Evolutionary conservation across 169 alveolate species (phyloP), one percentile per base, ranked within the genome.

Genomic region (Hammondia hammondi): DNA sequence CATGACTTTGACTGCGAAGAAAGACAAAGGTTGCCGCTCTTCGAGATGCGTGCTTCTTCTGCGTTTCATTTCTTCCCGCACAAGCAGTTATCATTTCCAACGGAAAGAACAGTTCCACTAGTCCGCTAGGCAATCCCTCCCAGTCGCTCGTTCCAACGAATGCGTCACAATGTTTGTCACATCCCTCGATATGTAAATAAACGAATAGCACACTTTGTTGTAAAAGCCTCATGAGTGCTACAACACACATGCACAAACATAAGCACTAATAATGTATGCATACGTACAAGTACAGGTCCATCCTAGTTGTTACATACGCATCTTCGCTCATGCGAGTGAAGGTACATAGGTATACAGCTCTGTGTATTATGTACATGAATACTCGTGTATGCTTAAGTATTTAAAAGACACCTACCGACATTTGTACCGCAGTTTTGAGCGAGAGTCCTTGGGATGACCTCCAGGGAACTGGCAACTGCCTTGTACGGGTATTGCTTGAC

Each of bases 361-460:
- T 71, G 81, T 71, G 81, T 71, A 10, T 4, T 94, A 67, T 45
- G 67, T 12, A 91, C 56, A 32, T 37, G 72, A 67, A 46, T 39
- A 87, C 4, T 14, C 77, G 82, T 35, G 45, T 17, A 71, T 29
- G 4, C 6, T 91, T 57, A 37, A 77, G 24, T 52, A 10, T 7
- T 52, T 52, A 91, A 96, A 92, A 32, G 97, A 95, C 43, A 39
- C 96, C 98, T 98, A 85, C 98, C 98, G 43, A 99, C 99, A 95
- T 98, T 99, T 39, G 99, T 99, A 37, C 99, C 99, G 92, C 99
- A 99, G 96, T 99, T 99, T 94, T 98, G 99, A 27, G 99, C 99
- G 67, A 99, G 97, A 91, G 99, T 99, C 96, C 99, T 98, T 21
- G 99, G 99, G 81, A 99, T 99, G 67, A 99, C 99, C 97, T 99